Evolutionary conservation across 371 early-diverging fungal genomes (phyloP), one percentile per base, ranked within the genome.

Genomic region (Mucor mucedo): DNA sequence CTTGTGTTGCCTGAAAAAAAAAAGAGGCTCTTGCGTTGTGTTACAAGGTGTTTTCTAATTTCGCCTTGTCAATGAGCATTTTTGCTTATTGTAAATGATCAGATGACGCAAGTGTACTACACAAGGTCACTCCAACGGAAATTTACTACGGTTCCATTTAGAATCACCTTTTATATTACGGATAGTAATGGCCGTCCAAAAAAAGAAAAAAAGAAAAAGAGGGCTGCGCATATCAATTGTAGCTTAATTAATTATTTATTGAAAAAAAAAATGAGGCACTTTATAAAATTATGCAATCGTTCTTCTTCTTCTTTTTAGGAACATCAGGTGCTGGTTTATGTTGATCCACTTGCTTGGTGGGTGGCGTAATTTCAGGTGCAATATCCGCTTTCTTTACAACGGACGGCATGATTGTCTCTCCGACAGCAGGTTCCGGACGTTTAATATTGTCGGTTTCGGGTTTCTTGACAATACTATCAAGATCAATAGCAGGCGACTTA

Each of bases 341-440:
- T 21, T n/a, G n/a, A 8, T 47, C 47, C 16, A 21, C 14, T 44
- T n/a, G 47, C 27, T 47, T 16, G 21, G 8, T 47, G 7, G 47
- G 27, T 47, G 8, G 47, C 21, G 21, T 21, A 47, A 5, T 21
- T 2, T 59, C 14, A 3, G 10, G 35, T 13, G 44, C 50, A 32
- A 45, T 28, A 53, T 65, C 58, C 6, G 64, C 42, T 21, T 57
- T 41, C 30, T 57, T 57, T n/a, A 52, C 52, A 38, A 52, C 50
- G 10, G 57, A 63, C 5, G 63, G 63, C 63, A 56, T 35, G 35
- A 4, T 58, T 16, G 53, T 48, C 39, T 33, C 8, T 14, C 52
- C 65, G 16, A 39, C 47, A 16, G 65, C 65, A 29, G 58, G 45
- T 32, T 59, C 60, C n/a, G 65, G 47, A 33, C 60, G 29, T 27